Base-by-base conservation (phyloP, 345 rosid genomes). In the Citropsis articulata region DNA sequence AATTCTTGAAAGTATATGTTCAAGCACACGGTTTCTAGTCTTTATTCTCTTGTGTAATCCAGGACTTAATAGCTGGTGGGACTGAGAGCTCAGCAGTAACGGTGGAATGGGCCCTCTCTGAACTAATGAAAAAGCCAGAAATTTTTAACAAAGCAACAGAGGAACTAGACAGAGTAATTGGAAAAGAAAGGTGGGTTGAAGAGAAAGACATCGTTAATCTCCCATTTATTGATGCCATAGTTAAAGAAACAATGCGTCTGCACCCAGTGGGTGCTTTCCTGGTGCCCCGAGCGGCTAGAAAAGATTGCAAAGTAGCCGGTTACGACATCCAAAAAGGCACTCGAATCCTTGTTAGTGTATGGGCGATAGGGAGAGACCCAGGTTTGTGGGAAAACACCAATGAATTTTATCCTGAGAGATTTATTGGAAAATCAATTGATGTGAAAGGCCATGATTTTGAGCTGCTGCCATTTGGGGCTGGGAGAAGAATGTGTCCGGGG, bases 401-500 rank as follows among this genome's bases (percentile, higher is more conserved):
- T 0, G 92, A 87, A 7, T 91, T 91, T 78, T 42, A 14, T 3
- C 93, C 93, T 0, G 92, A 85, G 30, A 91, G 96, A 59, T 91
- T 91, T 70, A 64, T 91, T 0, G 87, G 81, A 7, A 88, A 65
- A 38, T 13, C 56, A 2, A 78, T 88, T 6, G 93, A 91, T 27
- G 89, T 90, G 8, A 87, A 84, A 69, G 96, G 96, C 0, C 91
- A 84, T 50, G 91, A 90, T 35, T 91, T 83, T 6, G 87, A 90
- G 84, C 50, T 91, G 35, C 24, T 90, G 71, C 93, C 96, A 1
- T 91, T 91, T 42, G 96, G 96, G 1, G 83, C 96, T 0, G 93
- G 96, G 16, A 85, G 93, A 77, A 84, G 94, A 83, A 92, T 89
- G 90, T 92, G 96, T n/a, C 96, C 96, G 3, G 94, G 96, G 7